Evolutionary conservation across 140 eudicot species (phyloP).

Genomic region (Bidens hawaiensis): DNA sequence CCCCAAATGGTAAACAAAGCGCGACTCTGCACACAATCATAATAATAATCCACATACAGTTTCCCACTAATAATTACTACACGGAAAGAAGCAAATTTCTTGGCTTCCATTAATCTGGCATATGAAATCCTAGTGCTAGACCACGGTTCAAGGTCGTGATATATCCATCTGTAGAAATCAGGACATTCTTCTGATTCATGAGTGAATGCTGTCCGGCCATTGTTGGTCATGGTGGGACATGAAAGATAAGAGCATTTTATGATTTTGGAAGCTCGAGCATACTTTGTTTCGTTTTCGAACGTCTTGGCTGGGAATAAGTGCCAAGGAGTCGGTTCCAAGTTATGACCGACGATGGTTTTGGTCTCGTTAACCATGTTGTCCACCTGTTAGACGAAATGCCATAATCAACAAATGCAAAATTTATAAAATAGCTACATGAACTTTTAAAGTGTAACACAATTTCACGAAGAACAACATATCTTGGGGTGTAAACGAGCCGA

Average conservation of each 20-base stretch:
- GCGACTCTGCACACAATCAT: slow-evolving; percentile 67
- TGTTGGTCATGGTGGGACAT: slow-evolving; percentile 24
- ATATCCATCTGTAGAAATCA: slow-evolving; percentile 46
- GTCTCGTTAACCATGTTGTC: slow-evolving; percentile 41
- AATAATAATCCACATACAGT: slow-evolving; percentile 60
- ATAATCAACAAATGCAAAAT: slow-evolving; percentile 6
- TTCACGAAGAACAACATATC: background rate
- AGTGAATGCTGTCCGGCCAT: background rate
- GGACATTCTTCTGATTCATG: slow-evolving; percentile 42
- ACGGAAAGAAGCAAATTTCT: slow-evolving; percentile 52
- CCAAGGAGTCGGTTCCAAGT: slow-evolving; percentile 89
- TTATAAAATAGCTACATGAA: background rate
- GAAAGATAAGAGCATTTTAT: slow-evolving; percentile 59
- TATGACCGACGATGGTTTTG: slow-evolving; percentile 74
- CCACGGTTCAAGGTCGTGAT: slow-evolving; percentile 71
- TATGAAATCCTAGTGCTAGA: slow-evolving; percentile 33
- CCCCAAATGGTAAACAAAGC: slow-evolving; percentile 83
- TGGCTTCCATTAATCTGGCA: slow-evolving; percentile 50
- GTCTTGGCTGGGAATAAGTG: slow-evolving; percentile 52
- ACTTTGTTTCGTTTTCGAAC: slow-evolving; percentile 32
- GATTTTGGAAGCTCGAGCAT: slow-evolving; percentile 49
- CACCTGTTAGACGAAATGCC: slow-evolving; percentile 51
- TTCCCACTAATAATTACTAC: slow-evolving; percentile 54
- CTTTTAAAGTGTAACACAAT: slow-evolving; percentile 1
- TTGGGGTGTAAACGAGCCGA: no score